Base-by-base conservation (phyloP, 2,329 filamentous ascomycete species). In the Fusarium sp. region DNA sequence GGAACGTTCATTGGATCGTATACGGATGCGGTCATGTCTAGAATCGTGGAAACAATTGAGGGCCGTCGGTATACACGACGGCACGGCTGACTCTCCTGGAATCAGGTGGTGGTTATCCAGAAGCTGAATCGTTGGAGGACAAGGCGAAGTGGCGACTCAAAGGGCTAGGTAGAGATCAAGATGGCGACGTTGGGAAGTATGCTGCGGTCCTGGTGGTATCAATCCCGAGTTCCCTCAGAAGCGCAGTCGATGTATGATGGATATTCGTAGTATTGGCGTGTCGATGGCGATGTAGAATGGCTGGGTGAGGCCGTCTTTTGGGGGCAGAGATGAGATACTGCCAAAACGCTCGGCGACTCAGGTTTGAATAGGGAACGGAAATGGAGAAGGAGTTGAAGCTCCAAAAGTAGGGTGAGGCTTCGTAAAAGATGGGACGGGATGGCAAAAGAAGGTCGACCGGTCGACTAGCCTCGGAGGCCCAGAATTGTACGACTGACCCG, bases 1-100 rank as follows among this genome's bases (percentile, higher is more conserved):
- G 84, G 80, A 64, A 84, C 81, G 71, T 83, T 85, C 79, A 86
- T 84, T 70, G 82, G 81, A 76, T 86, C 80, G 78, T 82, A 83
- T 41, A 80, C 72, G 58, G 84, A 83, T 43, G 82, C 79, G 69
- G 82, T 85, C 83, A 86, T 85, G 66, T 78, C 81, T 72, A 66
- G 64, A 41, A 43, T 68, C 62, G 64, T 35, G 37, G 39, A 39
- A 52, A 64, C 13, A 50, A 65, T 43, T 48, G 43, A 61, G 54
- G 39, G 39, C 27, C 16, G 64, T 48, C 20, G 52, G 52, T 48
- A 18, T 25, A 37, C 32, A 68, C 41, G 39, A 37, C 6, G 60
- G 58, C 11, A 64, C 43, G 37, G 37, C 60, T 58, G 39, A 39
- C 32, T 45, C 39, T 48, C 32, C 39, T 14, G 25, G 9, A 23